Percentiles rank a stretch among this genome's conserved stretches.
Conservation (phyloP, 2,329 filamentous ascomycete genomes). For the Endoconidiophora laricicola region DNA sequence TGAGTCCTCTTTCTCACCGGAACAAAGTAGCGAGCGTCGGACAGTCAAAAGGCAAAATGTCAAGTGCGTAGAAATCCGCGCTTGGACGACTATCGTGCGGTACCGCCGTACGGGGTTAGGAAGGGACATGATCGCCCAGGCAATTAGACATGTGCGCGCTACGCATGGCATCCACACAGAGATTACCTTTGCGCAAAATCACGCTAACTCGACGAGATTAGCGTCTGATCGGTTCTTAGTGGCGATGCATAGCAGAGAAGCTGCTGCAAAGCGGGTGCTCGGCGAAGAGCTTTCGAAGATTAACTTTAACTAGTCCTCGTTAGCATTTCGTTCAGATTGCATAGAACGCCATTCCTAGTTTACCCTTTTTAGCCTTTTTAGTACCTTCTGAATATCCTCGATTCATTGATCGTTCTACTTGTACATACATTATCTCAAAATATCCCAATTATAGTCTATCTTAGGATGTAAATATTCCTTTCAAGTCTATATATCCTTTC, state of each 20-base stretch:
- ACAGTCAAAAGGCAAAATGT: neutral
- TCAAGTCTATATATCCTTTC: no score
- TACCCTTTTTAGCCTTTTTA: no score
- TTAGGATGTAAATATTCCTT: no score
- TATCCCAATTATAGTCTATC: no score
- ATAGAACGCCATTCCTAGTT: no score
- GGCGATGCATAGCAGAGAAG: neutral
- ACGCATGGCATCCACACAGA: neutral
- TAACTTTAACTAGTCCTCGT: no score
- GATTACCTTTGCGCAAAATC: neutral
- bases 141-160: neutral
- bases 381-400: no score
- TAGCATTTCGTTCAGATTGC: no score
- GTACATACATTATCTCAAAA: no score
- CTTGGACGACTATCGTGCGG: slow-evolving; percentile 59
- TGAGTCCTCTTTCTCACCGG: neutral
- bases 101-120: slow-evolving; percentile 60
- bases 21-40: neutral
- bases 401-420: no score
- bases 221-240: neutral
- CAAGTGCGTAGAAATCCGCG: slow-evolving; percentile 35
- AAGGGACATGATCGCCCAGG: slow-evolving; percentile 38
- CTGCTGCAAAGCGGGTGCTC: slow-evolving; percentile 1
- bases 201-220: slow-evolving; percentile 6
- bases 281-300: neutral